Percentiles rank a stretch among this genome's conserved stretches.
phyloP scores from a whole-genome alignment of 2,329 filamentous ascomycete genomes.

The Aspergillus sp. region DNA sequence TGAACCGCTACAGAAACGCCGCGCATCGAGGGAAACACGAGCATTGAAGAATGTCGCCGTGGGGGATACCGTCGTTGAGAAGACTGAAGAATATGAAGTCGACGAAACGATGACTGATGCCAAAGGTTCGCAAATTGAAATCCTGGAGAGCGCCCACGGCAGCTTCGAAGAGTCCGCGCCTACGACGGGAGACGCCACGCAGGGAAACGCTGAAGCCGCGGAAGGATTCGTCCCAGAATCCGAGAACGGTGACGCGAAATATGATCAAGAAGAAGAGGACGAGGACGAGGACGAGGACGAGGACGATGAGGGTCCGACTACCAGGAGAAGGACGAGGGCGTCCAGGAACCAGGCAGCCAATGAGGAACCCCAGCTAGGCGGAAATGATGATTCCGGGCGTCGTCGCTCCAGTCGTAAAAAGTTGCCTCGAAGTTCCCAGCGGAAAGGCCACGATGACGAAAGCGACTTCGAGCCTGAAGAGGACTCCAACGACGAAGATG shows the following conservation, averaged over 20 bases:
- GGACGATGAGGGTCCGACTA: conserved; percentile 49
- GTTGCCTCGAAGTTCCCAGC: conserved; percentile 35
- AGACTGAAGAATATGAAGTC: conserved; percentile 41
- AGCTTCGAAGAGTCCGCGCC: conserved; percentile 26
- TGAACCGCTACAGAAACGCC: conserved; percentile 10
- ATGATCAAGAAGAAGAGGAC: conserved; percentile 40
- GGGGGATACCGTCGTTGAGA: conserved; percentile 22
- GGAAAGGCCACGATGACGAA: conserved; percentile 45
- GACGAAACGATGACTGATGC: conserved; percentile 35
- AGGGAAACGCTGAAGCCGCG: conserved; percentile 26
- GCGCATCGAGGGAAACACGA: conserved; percentile 28
- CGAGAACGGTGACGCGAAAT: conserved; percentile 29
- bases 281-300: conserved; percentile 51
- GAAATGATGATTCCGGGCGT: conserved; percentile 22
- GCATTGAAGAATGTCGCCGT: conserved; percentile 32
- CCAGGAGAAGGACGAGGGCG: conserved; percentile 35
- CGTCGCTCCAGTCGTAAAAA: conserved; percentile 35
- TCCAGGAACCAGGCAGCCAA: conserved; percentile 14
- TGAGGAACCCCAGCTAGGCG: conserved; percentile 11
- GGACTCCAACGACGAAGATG: conserved; percentile 42
- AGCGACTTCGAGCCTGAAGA: conserved; percentile 57
- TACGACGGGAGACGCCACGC: conserved; percentile 12
- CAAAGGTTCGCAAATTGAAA: conserved; percentile 35
- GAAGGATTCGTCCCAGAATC: conserved; percentile 34
- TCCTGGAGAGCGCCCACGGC: conserved; percentile 33